Evolutionary conservation across 2,329 filamentous ascomycete genomes (phyloP), one percentile per base, ranked within the genome.

Genomic region (Sporothrix dimorphospora): DNA sequence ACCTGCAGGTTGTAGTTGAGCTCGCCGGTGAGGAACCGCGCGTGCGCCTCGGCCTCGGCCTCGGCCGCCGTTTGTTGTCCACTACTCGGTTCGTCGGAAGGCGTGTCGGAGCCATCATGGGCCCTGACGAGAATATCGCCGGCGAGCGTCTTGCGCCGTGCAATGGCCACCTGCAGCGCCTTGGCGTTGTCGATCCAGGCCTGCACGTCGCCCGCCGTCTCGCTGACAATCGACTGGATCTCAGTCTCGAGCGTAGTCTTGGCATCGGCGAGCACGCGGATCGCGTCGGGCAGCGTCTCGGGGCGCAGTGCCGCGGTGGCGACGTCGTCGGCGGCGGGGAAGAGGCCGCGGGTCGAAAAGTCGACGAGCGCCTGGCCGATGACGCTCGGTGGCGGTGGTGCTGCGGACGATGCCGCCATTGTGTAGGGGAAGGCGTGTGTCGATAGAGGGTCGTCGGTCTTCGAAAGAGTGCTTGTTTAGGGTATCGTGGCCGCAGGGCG

Each of bases 151-250:
- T 93, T 91, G 30, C 94, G 95, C 63, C 89, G 88, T 77, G 93
- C 89, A 75, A 98, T 95, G 78, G 98, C 95, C 74, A 91, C 88
- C 80, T 97, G 93, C 8, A 98, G 87, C 69, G 91, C 89, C 81
- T 93, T 93, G 65, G 94, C 94, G 80, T 96, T 93, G 69, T 86
- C 83, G 72, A 97, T 92, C 95, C 95, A 98, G 69, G 90, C 88
- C 78, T 94, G 92, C 68, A 97, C 91, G 77, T 97, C 92, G 51
- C 90, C 88, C 72, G 91, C 92, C 21, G 90, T 92, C 75, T 94
- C 90, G 78, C 90, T 88, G 81, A 94, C 97, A 74, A 96, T 88
- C 27, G 84, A 81, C 75, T 90, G 91, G 72, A 98, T 91, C 77
- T 97, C 90, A 73, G 85, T 84, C 80, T 86, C 82, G 40, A 87